Percentiles rank a stretch among this genome's conserved stretches.
Conservation (phyloP, 805 yeast genomes). For the Starmerella apis region DNA sequence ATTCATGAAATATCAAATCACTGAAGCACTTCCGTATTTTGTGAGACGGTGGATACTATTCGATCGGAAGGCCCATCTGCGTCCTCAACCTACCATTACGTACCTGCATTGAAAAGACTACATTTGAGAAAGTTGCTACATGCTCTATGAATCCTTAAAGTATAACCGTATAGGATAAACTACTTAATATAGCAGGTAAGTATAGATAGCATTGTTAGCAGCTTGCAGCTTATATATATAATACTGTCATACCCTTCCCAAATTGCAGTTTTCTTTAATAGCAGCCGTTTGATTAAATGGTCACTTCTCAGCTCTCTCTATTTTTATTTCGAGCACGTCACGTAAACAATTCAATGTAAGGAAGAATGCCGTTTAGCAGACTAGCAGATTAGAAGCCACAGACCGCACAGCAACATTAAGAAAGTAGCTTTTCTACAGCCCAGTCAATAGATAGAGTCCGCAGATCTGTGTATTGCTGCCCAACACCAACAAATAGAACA, state of each 20-base stretch:
- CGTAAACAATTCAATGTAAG: too few species aligned
- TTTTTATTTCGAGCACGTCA: too few species aligned
- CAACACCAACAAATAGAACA: constrained; percentile 88
- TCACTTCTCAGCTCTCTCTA: too few species aligned
- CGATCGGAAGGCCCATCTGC: constrained; percentile 6
- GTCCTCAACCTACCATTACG: constrained; percentile 3
- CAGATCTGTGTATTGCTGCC: constrained; percentile 91
- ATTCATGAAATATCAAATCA: constrained; percentile 44
- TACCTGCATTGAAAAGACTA: not conserved
- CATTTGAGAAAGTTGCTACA: not conserved
- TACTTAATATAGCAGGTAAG: too few species aligned
- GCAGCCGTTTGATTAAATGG: too few species aligned
- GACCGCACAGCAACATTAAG: too few species aligned
- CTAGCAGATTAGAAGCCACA: too few species aligned
- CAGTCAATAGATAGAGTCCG: constrained; percentile 82
- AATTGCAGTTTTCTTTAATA: too few species aligned
- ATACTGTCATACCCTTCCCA: too few species aligned
- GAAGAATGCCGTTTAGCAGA: too few species aligned
- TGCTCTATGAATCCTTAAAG: not conserved
- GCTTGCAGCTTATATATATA: too few species aligned
- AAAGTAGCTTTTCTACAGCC: constrained; percentile 79
- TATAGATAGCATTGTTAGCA: too few species aligned
- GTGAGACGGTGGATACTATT: constrained; percentile 10
- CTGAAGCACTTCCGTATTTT: constrained; percentile 21
- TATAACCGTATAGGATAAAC: not conserved